Base-by-base conservation (phyloP, 306 rosid genomes). In the Vigna unguiculata region DNA sequence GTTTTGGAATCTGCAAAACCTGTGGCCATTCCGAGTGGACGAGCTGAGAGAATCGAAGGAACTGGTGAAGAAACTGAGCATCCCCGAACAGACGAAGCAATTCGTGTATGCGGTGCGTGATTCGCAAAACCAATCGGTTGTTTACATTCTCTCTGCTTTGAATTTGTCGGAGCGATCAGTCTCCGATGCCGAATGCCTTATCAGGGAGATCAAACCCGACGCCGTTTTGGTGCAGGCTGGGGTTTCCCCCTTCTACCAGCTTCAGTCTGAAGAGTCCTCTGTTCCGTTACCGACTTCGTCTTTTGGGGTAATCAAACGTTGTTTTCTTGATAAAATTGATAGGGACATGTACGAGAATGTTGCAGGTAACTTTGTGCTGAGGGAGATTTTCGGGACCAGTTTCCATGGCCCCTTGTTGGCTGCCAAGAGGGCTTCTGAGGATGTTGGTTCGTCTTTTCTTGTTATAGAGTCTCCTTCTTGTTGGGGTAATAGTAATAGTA, bases 141-240 rank as follows among this genome's bases (percentile, higher is more conserved):
- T 93, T 74, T 90, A 90, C 87, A 73, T 93, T 25, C 89, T 93
- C 32, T 91, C 96, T 9, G 60, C 91, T 51, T 63, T 90, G 61
- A 89, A 84, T 58, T 84, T 93, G 15, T 93, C 96, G 0, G 84
- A 93, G 78, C 83, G 89, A 68, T 90, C 97, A 3, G 91, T 83
- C 5, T 82, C 61, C 54, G 96, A 93, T 64, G 92, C 88, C 0
- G 58, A 75, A 46, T 77, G 80, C 40, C 86, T 90, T 28, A 83
- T 93, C 28, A 71, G 86, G 59, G 93, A 80, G 68, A 72, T 93
- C 32, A 86, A 55, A 53, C 97, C 96, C 38, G 97, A 90, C n/a
- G 94, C 90, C 7, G 96, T 93, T 47, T 67, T 90, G 16, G 88
- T 89, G 4, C 96, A 89, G 74, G 74, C 86, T 28, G 85, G 79